Base-by-base conservation (phyloP, 208 protist genomes). In the Crithidia mellificae region DNA sequence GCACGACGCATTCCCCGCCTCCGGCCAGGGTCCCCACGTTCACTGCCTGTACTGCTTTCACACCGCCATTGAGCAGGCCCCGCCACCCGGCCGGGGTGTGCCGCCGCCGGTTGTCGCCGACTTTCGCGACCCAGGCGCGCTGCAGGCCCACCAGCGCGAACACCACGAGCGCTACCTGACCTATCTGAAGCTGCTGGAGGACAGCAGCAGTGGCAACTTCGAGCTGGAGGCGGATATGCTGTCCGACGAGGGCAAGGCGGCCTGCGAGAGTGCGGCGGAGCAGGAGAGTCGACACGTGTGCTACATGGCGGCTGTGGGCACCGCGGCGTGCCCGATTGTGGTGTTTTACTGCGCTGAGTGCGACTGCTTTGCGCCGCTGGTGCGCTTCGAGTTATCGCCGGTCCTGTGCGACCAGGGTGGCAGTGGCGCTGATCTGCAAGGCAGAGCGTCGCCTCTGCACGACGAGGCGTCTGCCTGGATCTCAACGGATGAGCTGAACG, bases 311-410 rank as follows among this genome's bases (percentile, higher is more conserved):
- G 78, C 81, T 22, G 57, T 80, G 27, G 81, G 85, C 41, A 84
- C 74, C 3, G 57, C 75, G 2, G 59, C 74, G 1, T 83, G 68
- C 41, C 79, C 85, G 0, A 17, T 88, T 25, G 55, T 80, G 22
- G 77, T 84, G 19, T 70, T 65, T 49, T 91, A 88, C 77, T 91
- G 85, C 53, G 74, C 80, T 24, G 68, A 70, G 59, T 91, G 85
- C 69, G 64, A 81, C 32, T 63, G 75, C 38, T 77, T 91, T 19
- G 81, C 81, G 1, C 85, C 85, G 2, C 63, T 88, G 22, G 67
- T 66, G n/a, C 62, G 41, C n/a, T 76, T 86, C 38, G 27, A n/a
- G n/a, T n/a, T n/a, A n/a, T n/a, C n/a, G n/a, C n/a, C 0, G 49
- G n/a, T 24, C 32, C 25, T 46, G 8, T 4, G n/a, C 4, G 41